Evolutionary conservation across 768 basidiomycete genomes (phyloP), one percentile per base, ranked within the genome.

Genomic region (Xerocomellus dryophilus): DNA sequence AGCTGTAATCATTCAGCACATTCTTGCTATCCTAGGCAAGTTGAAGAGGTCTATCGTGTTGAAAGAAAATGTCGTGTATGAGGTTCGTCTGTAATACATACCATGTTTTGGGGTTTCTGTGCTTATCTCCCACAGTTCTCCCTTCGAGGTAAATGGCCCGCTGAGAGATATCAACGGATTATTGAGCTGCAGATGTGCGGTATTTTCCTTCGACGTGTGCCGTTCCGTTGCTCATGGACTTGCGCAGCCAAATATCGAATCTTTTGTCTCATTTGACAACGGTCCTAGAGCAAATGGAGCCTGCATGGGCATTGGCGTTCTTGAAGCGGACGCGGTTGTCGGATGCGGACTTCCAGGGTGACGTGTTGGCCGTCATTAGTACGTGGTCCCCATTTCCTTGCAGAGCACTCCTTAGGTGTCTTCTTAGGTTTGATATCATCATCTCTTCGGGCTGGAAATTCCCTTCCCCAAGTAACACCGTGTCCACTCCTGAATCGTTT

Each of bases 391-490:
- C 32, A 27, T 45, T 38, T 56, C 17, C 15, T 31, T 31, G 5
- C 50, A 2, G 27, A 51, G 11, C 14, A 0, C 23, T 56, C 20
- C 18, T n/a, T 36, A 5, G 38, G 20, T 35, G 9, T 4, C 11
- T 18, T 44, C 29, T 18, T 31, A 90, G 89, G 81, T 31, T 81
- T 95, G 80, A 83, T 90, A 50, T 86, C 90, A 0, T 85, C 84
- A 0, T 79, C 90, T 8, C 73, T 95, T 17, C 80, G 86, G 15
- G 85, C 86, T 0, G 91, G 89, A 4, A 74, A 73, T 7, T 83
- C 93, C 0, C 74, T 95, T 3, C 92, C 92, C 0, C 92, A 94
- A 63, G 88, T 94, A 50, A 93, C 91, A 3, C 91, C 93, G 0
- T 88, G 85, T 61, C 91, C 83, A 3, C 72, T 80, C 9, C 64